Percentiles rank a stretch among this genome's conserved stretches.
Evolutionary conservation across 1,284 basidiomycete genomes (phyloP).

Genomic region (Clitocybe nebularis): DNA sequence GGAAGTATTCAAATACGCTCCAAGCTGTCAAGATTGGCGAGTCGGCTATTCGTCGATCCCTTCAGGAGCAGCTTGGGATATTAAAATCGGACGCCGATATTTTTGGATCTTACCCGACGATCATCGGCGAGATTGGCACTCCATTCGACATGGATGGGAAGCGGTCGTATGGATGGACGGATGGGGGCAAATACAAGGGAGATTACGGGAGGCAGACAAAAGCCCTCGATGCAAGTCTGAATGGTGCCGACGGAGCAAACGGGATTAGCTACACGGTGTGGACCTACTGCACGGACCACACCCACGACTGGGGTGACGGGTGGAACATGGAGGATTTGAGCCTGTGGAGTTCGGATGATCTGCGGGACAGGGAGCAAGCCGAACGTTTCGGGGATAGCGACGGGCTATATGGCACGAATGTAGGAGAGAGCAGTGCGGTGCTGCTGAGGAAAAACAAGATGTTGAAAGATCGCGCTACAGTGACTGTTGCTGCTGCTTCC

Average conservation of each 20-base stretch:
- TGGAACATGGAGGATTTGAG: slow-evolving; percentile 98
- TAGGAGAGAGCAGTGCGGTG: slow-evolving; percentile 21
- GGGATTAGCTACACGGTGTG: slow-evolving; percentile 84
- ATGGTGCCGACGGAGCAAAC: slow-evolving; percentile 85
- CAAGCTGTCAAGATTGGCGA: slow-evolving; percentile 80
- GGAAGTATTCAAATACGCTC: slow-evolving; percentile 74
- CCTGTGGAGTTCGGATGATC: slow-evolving; percentile 82
- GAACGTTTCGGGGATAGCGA: slow-evolving; percentile 9
- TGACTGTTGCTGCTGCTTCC: slow-evolving; percentile 12
- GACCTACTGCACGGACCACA: slow-evolving; percentile 83
- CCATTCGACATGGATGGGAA: slow-evolving; percentile 91
- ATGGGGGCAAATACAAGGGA: slow-evolving; percentile 70
- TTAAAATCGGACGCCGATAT: slow-evolving; percentile 71
- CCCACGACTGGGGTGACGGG: slow-evolving; percentile 88
- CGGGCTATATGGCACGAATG: slow-evolving; percentile 13
- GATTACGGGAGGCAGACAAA: slow-evolving; percentile 81
- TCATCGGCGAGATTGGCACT: slow-evolving; percentile 95
- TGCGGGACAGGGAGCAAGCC: slow-evolving; percentile 33
- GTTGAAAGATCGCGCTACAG: slow-evolving; percentile 1
- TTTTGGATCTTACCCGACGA: slow-evolving; percentile 74
- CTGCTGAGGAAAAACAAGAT: slow-evolving; percentile 19
- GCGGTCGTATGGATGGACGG: slow-evolving; percentile 79
- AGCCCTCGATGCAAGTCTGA: slow-evolving; percentile 90
- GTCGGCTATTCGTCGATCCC: slow-evolving; percentile 73
- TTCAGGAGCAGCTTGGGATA: slow-evolving; percentile 83